phyloP scores from a whole-genome alignment of 192 early-diverging fungal species.

The Lobosporangium transversale region DNA sequence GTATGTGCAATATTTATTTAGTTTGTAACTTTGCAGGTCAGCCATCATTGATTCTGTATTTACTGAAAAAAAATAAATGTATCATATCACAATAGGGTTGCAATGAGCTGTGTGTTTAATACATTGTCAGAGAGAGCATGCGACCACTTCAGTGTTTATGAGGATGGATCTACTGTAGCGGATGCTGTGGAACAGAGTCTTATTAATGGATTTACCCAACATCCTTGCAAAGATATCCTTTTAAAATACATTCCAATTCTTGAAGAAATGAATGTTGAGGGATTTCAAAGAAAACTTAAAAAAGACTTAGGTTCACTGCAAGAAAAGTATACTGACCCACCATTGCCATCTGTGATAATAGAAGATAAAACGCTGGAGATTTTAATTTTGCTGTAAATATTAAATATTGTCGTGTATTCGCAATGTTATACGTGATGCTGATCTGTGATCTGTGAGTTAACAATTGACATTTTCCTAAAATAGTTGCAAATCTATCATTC shows the following conservation, averaged over 20 bases:
- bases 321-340: no score
- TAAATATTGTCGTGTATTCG: no score
- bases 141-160: neutral
- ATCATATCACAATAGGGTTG: neutral
- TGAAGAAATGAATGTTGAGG: neutral
- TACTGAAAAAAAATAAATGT: no score
- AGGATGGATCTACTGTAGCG: neutral
- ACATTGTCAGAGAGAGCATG: neutral
- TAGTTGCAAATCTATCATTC: no score
- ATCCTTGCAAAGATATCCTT: neutral
- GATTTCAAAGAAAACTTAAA: neutral
- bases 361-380: neutral
- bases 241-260: neutral
- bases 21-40: no score
- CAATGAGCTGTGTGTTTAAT: neutral
- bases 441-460: no score
- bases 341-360: no score
- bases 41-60: no score
- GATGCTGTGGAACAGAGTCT: neutral
- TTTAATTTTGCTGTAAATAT: neutral
- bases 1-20: neutral
- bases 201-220: neutral
- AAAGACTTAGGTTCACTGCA: neutral
- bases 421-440: no score
- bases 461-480: no score